Conservation (phyloP, 176 grass and related monocot species). For the sorghum (Sorghum bicolor) region Sorghum_bicolor_NCBIv3 NC_012873.2:61456501-61457000, state of each 20-base stretch:
- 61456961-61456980: neutral
- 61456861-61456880: slow-evolving; percentile 1
- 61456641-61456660: neutral
- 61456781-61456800: slow-evolving; percentile 16
- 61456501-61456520: neutral
- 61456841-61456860: slow-evolving; percentile 12
- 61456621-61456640: neutral
- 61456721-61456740: neutral
- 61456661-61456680: neutral
- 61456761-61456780: neutral
- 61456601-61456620: neutral
- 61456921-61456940: slow-evolving; percentile 5
- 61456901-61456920: slow-evolving; percentile 23
- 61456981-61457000: neutral
- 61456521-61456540: neutral
- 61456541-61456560: neutral
- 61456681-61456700: slow-evolving; percentile 19
- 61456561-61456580: neutral
- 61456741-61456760: slow-evolving; percentile 19
- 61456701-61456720: neutral
- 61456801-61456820: slow-evolving; percentile 40
- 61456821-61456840: slow-evolving; percentile 31
- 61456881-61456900: neutral
- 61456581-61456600: neutral
- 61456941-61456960: slow-evolving; percentile 4